Conservation (phyloP, 306 rosid species). For the Sesbania bispinosa region DNA sequence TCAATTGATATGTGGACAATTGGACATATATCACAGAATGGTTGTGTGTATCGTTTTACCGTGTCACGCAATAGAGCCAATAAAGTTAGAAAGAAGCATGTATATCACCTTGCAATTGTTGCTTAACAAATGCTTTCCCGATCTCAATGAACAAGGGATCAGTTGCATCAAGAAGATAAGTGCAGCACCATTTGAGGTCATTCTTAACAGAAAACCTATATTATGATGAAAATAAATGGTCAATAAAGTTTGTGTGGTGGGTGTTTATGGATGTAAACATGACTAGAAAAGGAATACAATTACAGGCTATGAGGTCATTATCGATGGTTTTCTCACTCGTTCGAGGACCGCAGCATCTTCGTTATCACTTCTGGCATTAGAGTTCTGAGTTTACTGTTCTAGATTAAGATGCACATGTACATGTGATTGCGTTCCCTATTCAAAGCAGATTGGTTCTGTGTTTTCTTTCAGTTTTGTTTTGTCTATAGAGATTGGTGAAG, state of each 20-base stretch:
- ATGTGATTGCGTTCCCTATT: slow-evolving; percentile 9
- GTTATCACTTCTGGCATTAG: not conserved
- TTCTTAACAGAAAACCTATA: slow-evolving; percentile 79
- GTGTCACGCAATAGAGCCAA: not conserved
- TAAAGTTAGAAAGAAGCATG: slow-evolving; percentile 7
- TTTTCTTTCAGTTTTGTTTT: not conserved
- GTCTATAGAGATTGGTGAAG: not conserved
- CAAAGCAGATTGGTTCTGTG: not conserved
- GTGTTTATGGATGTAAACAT: not conserved
- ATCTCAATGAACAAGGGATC: slow-evolving; percentile 84
- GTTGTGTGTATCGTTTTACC: slow-evolving; percentile 4
- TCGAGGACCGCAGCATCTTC: not conserved
- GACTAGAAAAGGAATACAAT: not conserved
- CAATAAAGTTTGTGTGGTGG: not conserved
- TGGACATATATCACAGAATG: not conserved
- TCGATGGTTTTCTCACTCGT: not conserved
- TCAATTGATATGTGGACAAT: slow-evolving; percentile 25
- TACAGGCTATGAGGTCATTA: not conserved
- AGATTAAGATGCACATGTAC: not conserved
- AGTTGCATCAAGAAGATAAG: slow-evolving; percentile 92
- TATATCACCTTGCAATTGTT: slow-evolving; percentile 71
- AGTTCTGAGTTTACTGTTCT: slow-evolving; percentile 13
- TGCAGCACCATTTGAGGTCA: slow-evolving; percentile 81
- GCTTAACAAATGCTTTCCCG: slow-evolving; percentile 76
- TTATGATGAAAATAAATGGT: slow-evolving; percentile 5